Conservation (phyloP, 441 rosid species). For the Adansonia gregorii region DNA sequence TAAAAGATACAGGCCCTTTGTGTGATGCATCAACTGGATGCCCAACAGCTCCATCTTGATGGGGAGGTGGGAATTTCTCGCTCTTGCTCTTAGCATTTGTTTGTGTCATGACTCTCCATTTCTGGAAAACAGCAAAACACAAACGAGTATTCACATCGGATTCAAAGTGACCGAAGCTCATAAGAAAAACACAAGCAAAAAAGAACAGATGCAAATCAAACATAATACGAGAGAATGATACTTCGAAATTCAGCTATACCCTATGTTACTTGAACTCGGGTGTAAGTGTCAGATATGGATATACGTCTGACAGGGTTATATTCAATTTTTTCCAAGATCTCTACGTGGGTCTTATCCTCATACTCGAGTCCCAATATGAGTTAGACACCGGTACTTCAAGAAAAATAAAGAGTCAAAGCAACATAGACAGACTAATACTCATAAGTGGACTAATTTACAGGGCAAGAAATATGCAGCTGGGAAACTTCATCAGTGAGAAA, state of each 20-base stretch:
- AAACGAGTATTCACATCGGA: not conserved
- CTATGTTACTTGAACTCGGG: not conserved
- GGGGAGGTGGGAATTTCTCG: slow-evolving; percentile 97
- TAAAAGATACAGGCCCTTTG: slow-evolving; percentile 52
- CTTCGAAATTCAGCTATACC: not conserved
- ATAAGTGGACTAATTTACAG: not conserved
- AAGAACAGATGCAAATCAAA: not conserved
- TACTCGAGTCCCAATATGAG: not conserved
- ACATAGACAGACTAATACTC: slow-evolving; percentile 1
- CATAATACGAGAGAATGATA: not conserved
- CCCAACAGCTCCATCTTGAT: slow-evolving; percentile 88
- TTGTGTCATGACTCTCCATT: slow-evolving; percentile 63
- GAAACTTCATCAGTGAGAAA: slow-evolving; percentile 3
- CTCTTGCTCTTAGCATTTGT: slow-evolving; percentile 80
- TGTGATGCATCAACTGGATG: slow-evolving; percentile 48
- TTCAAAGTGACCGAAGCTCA: not conserved
- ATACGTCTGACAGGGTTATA: not conserved
- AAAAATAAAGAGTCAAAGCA: not conserved
- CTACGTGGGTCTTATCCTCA: not conserved
- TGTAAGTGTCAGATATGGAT: not conserved
- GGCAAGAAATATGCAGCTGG: not conserved
- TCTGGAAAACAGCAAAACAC: slow-evolving; percentile 44
- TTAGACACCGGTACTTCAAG: not conserved
- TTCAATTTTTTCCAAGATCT: not conserved
- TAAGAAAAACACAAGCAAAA: not conserved